A percentile compares a stretch with the other conserved stretches of the same genome.
Conservation (phyloP, 2,329 filamentous ascomycete species). For the Stemphylium vesicarium region DNA sequence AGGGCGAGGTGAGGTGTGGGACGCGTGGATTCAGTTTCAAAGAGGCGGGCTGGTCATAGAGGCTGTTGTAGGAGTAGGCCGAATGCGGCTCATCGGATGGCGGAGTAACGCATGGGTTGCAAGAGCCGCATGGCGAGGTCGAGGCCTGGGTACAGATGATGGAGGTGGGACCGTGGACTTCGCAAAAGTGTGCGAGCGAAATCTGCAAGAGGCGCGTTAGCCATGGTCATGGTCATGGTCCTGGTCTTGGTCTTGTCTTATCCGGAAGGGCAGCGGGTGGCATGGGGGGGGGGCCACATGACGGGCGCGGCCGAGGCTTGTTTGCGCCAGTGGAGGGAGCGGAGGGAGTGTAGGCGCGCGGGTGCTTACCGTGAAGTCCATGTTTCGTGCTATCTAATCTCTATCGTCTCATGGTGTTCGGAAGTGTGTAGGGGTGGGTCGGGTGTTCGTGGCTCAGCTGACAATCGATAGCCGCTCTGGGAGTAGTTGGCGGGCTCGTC, state of each 20-base stretch:
- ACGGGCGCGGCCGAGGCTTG: neutral
- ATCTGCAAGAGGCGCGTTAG: conserved; percentile 51
- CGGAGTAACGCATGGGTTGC: conserved; percentile 55
- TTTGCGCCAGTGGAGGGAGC: neutral
- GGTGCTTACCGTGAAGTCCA: conserved; percentile 50
- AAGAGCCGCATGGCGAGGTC: conserved; percentile 61
- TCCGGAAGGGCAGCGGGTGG: conserved; percentile 2
- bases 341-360: conserved; percentile 23
- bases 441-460: conserved; percentile 42
- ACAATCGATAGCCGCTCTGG: conserved; percentile 30
- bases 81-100: conserved; percentile 46
- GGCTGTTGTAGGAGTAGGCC: conserved; percentile 41
- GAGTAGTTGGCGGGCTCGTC: conserved; percentile 26
- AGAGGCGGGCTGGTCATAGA: conserved; percentile 42
- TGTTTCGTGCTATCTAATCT: conserved; percentile 36
- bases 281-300: conserved; percentile 15
- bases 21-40: conserved; percentile 43
- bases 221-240: neutral
- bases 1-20: conserved; percentile 45
- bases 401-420: conserved; percentile 42
- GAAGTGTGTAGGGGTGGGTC: conserved; percentile 32
- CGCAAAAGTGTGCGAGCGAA: conserved; percentile 68
- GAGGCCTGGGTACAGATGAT: conserved; percentile 67
- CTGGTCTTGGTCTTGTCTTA: no score
- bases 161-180: conserved; percentile 67